Conservation (phyloP, 2,329 filamentous ascomycete genomes). For the Fusarium sp. region DNA sequence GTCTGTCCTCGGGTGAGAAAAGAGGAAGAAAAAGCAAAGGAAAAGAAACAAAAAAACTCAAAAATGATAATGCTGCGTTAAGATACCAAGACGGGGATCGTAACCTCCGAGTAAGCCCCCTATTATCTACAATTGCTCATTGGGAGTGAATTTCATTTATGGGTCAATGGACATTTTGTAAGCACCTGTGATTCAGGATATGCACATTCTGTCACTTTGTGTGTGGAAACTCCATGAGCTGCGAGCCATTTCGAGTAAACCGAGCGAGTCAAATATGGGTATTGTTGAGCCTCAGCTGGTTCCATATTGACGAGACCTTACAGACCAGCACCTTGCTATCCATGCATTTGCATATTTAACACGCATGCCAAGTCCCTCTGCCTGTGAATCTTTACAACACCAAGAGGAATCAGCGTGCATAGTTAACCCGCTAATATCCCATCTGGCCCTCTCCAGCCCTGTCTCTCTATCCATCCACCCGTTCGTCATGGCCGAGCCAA, state of each 20-base stretch:
- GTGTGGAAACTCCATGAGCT: not conserved
- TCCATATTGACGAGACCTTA: constrained; percentile 5
- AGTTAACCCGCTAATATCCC: not conserved
- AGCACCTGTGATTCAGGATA: constrained; percentile 1
- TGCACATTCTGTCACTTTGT: constrained; percentile 1
- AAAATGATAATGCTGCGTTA: not conserved
- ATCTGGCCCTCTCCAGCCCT: not conserved
- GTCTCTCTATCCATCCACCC: not conserved
- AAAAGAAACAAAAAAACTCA: not conserved
- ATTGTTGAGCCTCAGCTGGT: constrained; percentile 12
- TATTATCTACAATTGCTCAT: constrained; percentile 12
- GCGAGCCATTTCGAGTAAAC: constrained; percentile 3
- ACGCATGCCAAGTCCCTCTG: not conserved
- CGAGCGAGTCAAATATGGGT: constrained; percentile 3
- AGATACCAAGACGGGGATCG: constrained; percentile 4
- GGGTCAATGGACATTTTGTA: constrained; percentile 1
- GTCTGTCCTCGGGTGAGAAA: not conserved
- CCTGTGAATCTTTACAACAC: not conserved
- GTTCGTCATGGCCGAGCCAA: not conserved
- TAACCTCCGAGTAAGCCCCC: constrained; percentile 19
- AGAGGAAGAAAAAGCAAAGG: no score
- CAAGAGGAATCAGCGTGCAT: not conserved
- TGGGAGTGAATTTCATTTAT: constrained; percentile 14
- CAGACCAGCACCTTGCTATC: not conserved
- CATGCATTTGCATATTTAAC: not conserved